Evolutionary conservation across 208 protist species (phyloP).

Genomic region (Leishmania mexicana): DNA sequence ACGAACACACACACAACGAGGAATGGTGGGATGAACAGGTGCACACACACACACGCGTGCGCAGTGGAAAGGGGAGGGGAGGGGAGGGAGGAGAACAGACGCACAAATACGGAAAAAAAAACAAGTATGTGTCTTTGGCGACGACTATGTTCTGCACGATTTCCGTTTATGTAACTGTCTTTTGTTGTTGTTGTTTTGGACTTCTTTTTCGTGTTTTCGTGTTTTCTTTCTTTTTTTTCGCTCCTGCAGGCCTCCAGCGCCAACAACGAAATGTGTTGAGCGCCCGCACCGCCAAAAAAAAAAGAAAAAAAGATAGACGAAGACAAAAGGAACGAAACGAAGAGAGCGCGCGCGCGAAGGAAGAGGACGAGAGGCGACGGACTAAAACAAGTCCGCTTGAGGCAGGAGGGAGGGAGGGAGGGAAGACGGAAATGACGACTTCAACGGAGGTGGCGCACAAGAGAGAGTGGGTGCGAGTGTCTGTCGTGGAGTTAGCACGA

Average conservation of each 20-base stretch:
- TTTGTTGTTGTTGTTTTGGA: too few relatives aligned
- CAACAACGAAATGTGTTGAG: too few relatives aligned
- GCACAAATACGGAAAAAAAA: background rate
- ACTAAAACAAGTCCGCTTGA: background rate
- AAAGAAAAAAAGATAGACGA: conserved; percentile 5
- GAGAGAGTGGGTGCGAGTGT: background rate
- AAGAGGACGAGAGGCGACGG: background rate
- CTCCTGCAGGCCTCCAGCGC: too few relatives aligned
- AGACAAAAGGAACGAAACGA: background rate
- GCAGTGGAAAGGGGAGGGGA: background rate
- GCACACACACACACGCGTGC: background rate
- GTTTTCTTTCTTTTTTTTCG: background rate
- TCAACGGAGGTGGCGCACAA: background rate
- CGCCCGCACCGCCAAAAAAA: background rate
- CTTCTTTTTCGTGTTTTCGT: background rate
- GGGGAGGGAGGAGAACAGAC: background rate
- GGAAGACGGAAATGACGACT: conserved; percentile 3
- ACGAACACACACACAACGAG: too few relatives aligned
- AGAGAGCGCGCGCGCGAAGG: background rate
- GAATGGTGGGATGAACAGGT: background rate
- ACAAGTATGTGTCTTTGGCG: background rate
- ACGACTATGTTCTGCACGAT: background rate
- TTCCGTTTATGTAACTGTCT: background rate
- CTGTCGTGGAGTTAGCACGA: background rate
- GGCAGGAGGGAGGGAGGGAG: conserved; percentile 5